Percentiles rank a stretch among this genome's conserved stretches.
Conservation (phyloP, 2,329 filamentous ascomycete genomes). For the Teratosphaeria zuluensis region DNA sequence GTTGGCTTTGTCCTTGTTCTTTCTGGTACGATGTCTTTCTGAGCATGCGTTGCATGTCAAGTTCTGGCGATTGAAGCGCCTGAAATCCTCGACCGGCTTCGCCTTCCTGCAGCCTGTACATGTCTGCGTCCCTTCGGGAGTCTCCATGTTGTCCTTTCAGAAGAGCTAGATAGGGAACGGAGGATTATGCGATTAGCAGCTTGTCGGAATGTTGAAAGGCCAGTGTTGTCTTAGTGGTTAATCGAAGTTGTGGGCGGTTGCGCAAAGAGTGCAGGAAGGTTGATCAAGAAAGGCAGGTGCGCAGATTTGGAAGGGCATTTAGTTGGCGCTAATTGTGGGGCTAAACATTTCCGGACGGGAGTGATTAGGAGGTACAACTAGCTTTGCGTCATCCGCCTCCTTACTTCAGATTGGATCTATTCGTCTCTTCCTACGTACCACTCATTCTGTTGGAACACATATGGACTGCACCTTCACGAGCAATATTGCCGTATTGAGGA, state of each 20-base stretch:
- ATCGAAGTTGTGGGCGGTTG: not conserved
- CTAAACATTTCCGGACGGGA: not conserved
- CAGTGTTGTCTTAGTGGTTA: not conserved
- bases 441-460: not conserved
- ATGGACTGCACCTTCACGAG: not conserved
- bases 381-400: not conserved
- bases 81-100: constrained; percentile 3
- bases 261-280: not conserved
- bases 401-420: not conserved
- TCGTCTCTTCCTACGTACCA: not conserved
- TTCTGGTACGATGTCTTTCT: constrained; percentile 5
- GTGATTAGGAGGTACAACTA: not conserved
- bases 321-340: not conserved
- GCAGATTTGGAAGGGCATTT: not conserved
- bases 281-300: not conserved
- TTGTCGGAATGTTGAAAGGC: not conserved
- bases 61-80: constrained; percentile 5
- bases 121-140: constrained; percentile 1
- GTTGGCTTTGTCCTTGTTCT: constrained; percentile 1
- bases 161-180: not conserved
- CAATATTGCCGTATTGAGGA: not conserved
- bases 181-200: not conserved
- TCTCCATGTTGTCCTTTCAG: not conserved
- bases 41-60: constrained; percentile 8
- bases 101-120: constrained; percentile 8